These are phyloP conservation scores for Daldinia caldariorum DNA, from an alignment of 495 filamentous ascomycete genomes.

Conservation along the genomic window DNA sequence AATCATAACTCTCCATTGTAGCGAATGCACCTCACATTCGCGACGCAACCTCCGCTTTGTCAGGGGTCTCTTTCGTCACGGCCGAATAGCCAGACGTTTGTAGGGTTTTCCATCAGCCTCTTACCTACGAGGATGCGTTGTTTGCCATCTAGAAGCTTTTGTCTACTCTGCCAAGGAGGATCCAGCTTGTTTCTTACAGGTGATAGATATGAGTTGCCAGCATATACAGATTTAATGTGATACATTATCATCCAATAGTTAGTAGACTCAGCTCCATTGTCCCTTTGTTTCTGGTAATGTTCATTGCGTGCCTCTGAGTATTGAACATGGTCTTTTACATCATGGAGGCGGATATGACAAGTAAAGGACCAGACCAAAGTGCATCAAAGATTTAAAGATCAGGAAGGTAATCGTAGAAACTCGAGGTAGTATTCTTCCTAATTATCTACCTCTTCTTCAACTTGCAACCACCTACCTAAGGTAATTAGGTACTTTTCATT, in stretches of 20 bases:
- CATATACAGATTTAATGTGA: not conserved
- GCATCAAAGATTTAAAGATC: not conserved
- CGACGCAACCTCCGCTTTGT: constrained; percentile 26
- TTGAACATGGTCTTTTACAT: constrained; percentile 16
- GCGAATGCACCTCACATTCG: constrained; percentile 21
- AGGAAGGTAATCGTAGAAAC: constrained; percentile 3
- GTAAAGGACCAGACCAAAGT: not conserved
- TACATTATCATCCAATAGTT: constrained; percentile 24
- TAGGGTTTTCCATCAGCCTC: not conserved
- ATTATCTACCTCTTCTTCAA: not conserved
- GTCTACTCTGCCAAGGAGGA: constrained; percentile 22
- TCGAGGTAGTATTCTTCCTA: constrained; percentile 4
- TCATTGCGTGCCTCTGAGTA: constrained; percentile 12
- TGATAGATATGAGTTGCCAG: constrained; percentile 5
- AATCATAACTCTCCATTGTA: constrained; percentile 19
- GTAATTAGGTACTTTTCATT: not conserved
- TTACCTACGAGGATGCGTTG: constrained; percentile 14
- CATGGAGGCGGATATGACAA: constrained; percentile 3
- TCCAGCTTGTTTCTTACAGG: constrained; percentile 2
- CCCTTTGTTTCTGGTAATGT: constrained; percentile 15
- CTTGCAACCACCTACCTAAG: not conserved
- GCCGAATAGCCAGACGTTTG: constrained; percentile 35
- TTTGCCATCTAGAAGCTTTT: constrained; percentile 11
- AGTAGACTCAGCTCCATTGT: not conserved
- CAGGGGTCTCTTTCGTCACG: constrained; percentile 17